These are phyloP conservation scores for Aotearoamyces nothofagi DNA, from an alignment of 2,329 filamentous ascomycete species.

Conservation along the genomic window DNA sequence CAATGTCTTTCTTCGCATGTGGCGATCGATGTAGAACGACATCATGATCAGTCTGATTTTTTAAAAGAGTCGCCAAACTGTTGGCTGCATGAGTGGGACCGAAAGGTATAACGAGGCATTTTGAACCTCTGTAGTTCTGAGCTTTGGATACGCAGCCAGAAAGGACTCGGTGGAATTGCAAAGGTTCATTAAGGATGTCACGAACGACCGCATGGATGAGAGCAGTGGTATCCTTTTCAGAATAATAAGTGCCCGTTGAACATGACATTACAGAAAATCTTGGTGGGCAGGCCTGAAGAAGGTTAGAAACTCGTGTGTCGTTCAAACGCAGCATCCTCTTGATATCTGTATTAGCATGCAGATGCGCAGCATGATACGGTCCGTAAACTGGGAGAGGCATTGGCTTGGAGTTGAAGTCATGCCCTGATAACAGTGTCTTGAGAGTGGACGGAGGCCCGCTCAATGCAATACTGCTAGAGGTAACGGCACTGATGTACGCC, in stretches of 20 bases:
- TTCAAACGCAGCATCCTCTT: constrained; percentile 29
- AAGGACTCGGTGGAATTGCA: constrained; percentile 32
- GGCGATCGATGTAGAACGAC: constrained; percentile 25
- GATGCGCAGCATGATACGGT: constrained; percentile 39
- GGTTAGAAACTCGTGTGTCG: constrained; percentile 22
- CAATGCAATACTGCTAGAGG: constrained; percentile 31
- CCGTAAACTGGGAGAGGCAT: constrained; percentile 37
- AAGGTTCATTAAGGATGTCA: constrained; percentile 33
- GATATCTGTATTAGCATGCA: constrained; percentile 30
- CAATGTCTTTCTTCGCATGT: constrained; percentile 10
- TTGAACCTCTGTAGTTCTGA: constrained; percentile 22
- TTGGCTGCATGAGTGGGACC: constrained; percentile 33
- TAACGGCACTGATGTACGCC: constrained; percentile 38
- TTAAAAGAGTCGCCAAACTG: constrained; percentile 28
- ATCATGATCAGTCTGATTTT: constrained; percentile 25
- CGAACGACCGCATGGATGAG: constrained; percentile 21
- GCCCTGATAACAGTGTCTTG: constrained; percentile 24
- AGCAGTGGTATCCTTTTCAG: constrained; percentile 2
- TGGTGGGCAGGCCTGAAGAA: constrained; percentile 27
- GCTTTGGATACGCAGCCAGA: constrained; percentile 30
- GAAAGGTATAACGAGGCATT: constrained; percentile 31
- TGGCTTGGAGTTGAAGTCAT: constrained; percentile 25
- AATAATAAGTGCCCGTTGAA: constrained; percentile 26
- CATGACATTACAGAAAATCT: constrained; percentile 35
- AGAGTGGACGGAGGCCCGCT: constrained; percentile 38